Evolutionary conservation across 1,284 basidiomycete genomes (phyloP), one percentile per base, ranked within the genome.

Genomic region (Taiwanofungus camphoratus): DNA sequence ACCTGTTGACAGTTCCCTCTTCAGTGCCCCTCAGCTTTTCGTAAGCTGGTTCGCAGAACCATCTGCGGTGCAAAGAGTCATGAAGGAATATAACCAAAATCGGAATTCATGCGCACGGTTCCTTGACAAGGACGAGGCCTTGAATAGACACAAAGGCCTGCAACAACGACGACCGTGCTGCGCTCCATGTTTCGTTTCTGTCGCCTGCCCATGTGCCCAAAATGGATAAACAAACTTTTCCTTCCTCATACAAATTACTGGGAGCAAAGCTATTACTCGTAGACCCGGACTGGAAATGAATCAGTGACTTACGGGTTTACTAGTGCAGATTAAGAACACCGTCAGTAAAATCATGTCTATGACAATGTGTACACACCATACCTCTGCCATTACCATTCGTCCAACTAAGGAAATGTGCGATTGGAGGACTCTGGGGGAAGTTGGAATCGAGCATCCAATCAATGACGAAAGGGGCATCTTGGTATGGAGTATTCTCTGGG

Each of bases 61-160:
- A 90, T 44, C 86, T 90, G 42, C 5, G 26, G 26, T 7, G 26
- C 26, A 55, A 36, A 48, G 47, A 37, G 36, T 48, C 42, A 27
- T 8, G 34, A 20, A 20, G 7, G 13, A 31, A 18, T 7, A 39
- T 33, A 34, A 23, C 33, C 4, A 48, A 2, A 26, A 29, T 21
- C 13, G 9, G 18, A 30, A 20, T 24, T 1, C 19, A 15, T 15
- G 18, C n/a, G 64, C 64, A 96, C 73, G 92, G 92, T 57, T 93
- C 86, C 57, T 88, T 87, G 5, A 95, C 92, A 5, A 97, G 74
- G 7, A 97, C 93, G 11, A 96, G 73, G 11, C 91, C 92, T 58
- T 95, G 92, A 41, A 96, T 95, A 12, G 91, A 94, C 12, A 97
- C 89, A 44, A 96, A 80, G 0, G 91, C 89, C 64, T 97, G 93